Conservation (phyloP, 1,284 basidiomycete species). For the Omphalotus olearius region DNA sequence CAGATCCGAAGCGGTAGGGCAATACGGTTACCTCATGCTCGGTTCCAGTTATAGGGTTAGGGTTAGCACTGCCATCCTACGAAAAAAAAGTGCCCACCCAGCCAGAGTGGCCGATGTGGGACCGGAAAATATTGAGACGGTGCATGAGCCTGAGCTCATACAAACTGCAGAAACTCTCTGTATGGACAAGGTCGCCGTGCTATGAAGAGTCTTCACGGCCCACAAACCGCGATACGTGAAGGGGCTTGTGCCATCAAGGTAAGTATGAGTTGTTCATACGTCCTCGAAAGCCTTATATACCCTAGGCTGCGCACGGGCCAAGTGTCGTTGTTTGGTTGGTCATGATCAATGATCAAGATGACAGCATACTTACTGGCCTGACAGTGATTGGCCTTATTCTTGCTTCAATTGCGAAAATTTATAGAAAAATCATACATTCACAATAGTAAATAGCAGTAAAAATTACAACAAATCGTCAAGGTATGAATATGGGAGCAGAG, state of each 20-base stretch:
- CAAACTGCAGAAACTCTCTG: conserved; percentile 11
- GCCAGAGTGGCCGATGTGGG: conserved; percentile 13
- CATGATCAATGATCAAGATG: too few relatives aligned
- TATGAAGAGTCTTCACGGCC: conserved; percentile 10
- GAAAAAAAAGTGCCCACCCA: conserved; percentile 11
- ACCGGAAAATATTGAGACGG: conserved; percentile 12
- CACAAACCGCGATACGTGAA: conserved; percentile 11
- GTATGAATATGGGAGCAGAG: too few relatives aligned
- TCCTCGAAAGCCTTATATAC: neutral
- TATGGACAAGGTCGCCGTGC: conserved; percentile 14
- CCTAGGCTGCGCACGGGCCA: conserved; percentile 6
- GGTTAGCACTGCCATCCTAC: neutral
- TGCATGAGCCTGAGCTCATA: conserved; percentile 12
- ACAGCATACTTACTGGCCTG: too few relatives aligned
- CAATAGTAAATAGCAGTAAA: too few relatives aligned
- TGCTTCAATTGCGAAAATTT: too few relatives aligned
- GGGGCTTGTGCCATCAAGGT: conserved; percentile 13
- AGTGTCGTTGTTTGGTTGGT: neutral
- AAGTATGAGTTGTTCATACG: conserved; percentile 9
- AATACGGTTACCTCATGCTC: too few relatives aligned
- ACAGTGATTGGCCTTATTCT: too few relatives aligned
- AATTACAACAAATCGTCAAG: too few relatives aligned
- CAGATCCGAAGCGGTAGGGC: too few relatives aligned
- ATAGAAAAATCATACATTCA: too few relatives aligned
- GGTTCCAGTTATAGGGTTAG: conserved; percentile 1